phyloP scores from a whole-genome alignment of 495 filamentous ascomycete genomes.

The Friedmanniomyces endolithicus region DNA sequence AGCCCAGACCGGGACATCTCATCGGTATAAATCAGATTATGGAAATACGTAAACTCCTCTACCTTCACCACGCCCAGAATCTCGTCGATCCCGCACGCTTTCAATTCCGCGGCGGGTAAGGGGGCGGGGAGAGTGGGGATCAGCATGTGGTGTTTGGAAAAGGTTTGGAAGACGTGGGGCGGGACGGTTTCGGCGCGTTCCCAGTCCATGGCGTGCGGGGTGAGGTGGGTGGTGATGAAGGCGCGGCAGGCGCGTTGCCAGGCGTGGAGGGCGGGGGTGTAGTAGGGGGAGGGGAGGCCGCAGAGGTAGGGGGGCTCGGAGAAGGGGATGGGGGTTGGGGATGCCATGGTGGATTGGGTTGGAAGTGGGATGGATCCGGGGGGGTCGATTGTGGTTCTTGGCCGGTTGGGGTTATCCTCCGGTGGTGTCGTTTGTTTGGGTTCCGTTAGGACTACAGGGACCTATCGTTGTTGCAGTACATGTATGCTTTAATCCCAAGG shows the following conservation, averaged over 20 bases:
- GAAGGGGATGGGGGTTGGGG: conserved; percentile 44
- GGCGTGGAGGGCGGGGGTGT: conserved; percentile 43
- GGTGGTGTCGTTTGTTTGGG: too few relatives aligned
- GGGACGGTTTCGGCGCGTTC: conserved; percentile 50
- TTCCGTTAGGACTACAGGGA: too few relatives aligned
- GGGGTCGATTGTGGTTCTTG: too few relatives aligned
- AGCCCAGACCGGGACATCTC: conserved; percentile 57
- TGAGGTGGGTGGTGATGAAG: conserved; percentile 49
- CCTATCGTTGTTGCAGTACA: too few relatives aligned
- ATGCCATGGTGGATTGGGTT: conserved; percentile 6
- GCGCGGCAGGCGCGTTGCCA: conserved; percentile 58
- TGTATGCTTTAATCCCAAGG: too few relatives aligned
- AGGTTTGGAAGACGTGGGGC: conserved; percentile 47
- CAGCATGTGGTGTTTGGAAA: conserved; percentile 33
- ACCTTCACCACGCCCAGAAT: conserved; percentile 55
- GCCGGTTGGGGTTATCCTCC: too few relatives aligned
- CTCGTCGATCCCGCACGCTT: conserved; percentile 49
- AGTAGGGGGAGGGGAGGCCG: conserved; percentile 59
- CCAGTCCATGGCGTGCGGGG: conserved; percentile 52
- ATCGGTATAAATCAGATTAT: conserved; percentile 55
- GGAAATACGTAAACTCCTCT: conserved; percentile 63
- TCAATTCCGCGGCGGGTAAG: conserved; percentile 54
- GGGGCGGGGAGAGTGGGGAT: conserved; percentile 37
- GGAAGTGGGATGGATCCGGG: too few relatives aligned
- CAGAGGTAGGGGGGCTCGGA: conserved; percentile 60